A percentile compares a stretch with the other conserved stretches of the same genome.
phyloP scores from a whole-genome alignment of 192 early-diverging fungal genomes.

The Entomortierella parvispora region DNA sequence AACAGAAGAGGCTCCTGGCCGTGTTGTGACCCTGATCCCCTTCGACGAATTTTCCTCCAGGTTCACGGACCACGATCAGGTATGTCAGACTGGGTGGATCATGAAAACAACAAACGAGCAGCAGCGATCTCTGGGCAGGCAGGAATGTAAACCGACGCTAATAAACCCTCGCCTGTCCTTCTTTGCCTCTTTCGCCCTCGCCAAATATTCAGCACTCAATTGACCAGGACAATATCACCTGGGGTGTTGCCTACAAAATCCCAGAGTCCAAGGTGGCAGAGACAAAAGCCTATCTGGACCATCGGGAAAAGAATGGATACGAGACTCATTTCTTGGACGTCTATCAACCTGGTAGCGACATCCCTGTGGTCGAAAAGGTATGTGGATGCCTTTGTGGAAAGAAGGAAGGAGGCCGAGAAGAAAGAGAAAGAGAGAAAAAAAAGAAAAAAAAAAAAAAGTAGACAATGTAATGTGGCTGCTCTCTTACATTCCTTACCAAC shows the following conservation, averaged over 20 bases:
- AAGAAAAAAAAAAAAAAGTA: too few species aligned
- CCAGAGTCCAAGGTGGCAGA: slow-evolving; percentile 66
- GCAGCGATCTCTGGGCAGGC: too few species aligned
- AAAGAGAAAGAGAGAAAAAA: too few species aligned
- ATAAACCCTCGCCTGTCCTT: neutral
- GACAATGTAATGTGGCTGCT: too few species aligned
- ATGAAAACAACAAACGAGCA: too few species aligned
- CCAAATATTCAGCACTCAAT: slow-evolving; percentile 49
- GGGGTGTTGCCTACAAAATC: slow-evolving; percentile 90
- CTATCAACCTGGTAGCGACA: slow-evolving; percentile 51
- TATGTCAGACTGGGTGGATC: slow-evolving; percentile 43
- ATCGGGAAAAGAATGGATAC: slow-evolving; percentile 94
- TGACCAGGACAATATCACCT: slow-evolving; percentile 65
- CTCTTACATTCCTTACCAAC: neutral
- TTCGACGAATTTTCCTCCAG: slow-evolving; percentile 67
- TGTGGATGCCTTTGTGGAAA: neutral
- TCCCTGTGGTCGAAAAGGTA: slow-evolving; percentile 65
- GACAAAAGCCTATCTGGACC: slow-evolving; percentile 81
- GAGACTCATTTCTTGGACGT: slow-evolving; percentile 70
- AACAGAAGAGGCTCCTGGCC: slow-evolving; percentile 77
- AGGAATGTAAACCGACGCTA: too few species aligned
- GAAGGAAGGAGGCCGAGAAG: too few species aligned
- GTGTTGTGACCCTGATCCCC: slow-evolving; percentile 88
- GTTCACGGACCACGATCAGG: slow-evolving; percentile 60
- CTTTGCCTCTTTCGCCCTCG: neutral